Conservation (phyloP, 179 eudicot species). For the Drosera spatulata region DNA sequence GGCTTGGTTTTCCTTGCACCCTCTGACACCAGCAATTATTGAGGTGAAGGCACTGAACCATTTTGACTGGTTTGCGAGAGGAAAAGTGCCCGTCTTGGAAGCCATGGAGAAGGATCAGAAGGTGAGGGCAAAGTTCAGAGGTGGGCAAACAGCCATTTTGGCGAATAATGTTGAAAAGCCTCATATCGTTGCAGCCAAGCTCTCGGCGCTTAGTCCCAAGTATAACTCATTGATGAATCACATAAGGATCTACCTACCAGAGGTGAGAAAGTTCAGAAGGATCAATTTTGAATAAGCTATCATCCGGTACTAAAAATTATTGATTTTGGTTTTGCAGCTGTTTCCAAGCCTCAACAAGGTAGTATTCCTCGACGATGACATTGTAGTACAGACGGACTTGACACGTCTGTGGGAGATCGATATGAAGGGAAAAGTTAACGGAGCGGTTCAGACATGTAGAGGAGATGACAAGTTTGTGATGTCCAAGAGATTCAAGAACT, state of each 20-base stretch:
- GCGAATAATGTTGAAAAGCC: conserved; percentile 66
- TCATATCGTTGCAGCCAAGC: conserved; percentile 64
- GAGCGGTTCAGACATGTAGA: conserved; percentile 88
- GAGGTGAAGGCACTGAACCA: conserved; percentile 91
- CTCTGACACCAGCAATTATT: conserved; percentile 56
- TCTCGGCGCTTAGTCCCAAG: conserved; percentile 89
- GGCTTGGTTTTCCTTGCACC: conserved; percentile 88
- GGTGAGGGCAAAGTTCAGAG: conserved; percentile 72
- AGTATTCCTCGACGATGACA: conserved; percentile 91
- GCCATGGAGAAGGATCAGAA: conserved; percentile 95
- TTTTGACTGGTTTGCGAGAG: conserved; percentile 89
- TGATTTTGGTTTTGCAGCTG: conserved; percentile 39
- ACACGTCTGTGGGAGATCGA: conserved; percentile 90
- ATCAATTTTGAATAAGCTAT: neutral
- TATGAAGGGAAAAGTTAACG: conserved; percentile 89
- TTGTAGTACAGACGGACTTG: conserved; percentile 79
- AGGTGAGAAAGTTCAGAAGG: conserved; percentile 34
- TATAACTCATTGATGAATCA: conserved; percentile 91
- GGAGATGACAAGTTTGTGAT: conserved; percentile 82
- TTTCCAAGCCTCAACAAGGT: conserved; percentile 82
- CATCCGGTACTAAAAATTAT: too few species aligned
- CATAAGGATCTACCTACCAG: conserved; percentile 73
- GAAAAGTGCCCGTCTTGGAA: conserved; percentile 86
- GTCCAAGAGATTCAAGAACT: conserved; percentile 80
- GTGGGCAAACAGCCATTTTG: conserved; percentile 81